Evolutionary conservation across 768 basidiomycete species (phyloP), one percentile per base, ranked within the genome.

Genomic region (Hemileccinum impolitum): DNA sequence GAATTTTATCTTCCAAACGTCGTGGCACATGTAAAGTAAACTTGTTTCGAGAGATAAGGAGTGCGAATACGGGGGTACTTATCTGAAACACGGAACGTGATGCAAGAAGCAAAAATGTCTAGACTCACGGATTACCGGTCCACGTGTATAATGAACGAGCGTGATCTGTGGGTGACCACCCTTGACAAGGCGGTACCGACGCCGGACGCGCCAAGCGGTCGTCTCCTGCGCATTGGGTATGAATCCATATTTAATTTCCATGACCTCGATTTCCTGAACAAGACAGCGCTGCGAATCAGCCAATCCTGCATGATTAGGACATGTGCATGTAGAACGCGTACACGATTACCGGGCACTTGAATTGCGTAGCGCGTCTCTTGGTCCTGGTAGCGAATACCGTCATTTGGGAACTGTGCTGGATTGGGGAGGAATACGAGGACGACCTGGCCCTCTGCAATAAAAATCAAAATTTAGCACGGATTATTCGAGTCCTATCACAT

Each of bases 301-400:
- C 10, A 3, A 30, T 31, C 45, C 17, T 5, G 25, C 11, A 30
- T 7, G 11, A 9, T 3, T 6, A 10, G 11, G 9, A 8, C 21
- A 32, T 13, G n/a, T n/a, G 12, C 42, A 44, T 34, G 19, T 5
- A 18, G 3, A 43, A 45, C 12, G 70, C 84, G 61, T 65, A 87
- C 87, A 52, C 82, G 80, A 52, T 69, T 71, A 10, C 73, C 78
- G 26, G 81, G 74, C 6, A 85, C 73, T 18, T 47, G 44, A n/a
- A 66, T 34, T 32, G 68, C 66, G 59, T 74, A 81, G 56, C 81
- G 79, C 37, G 77, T 76, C 61, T 92, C 90, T 45, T 80, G 69
- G 49, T 90, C 90, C 55, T 84, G 81, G 62, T 77, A 93, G 36
- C 86, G 80, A 48, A 92, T 74, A 17, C 90, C 90, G 58, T 93